phyloP scores from a whole-genome alignment of 2,329 filamentous ascomycete species.

The Xylariaceae sp. region DNA sequence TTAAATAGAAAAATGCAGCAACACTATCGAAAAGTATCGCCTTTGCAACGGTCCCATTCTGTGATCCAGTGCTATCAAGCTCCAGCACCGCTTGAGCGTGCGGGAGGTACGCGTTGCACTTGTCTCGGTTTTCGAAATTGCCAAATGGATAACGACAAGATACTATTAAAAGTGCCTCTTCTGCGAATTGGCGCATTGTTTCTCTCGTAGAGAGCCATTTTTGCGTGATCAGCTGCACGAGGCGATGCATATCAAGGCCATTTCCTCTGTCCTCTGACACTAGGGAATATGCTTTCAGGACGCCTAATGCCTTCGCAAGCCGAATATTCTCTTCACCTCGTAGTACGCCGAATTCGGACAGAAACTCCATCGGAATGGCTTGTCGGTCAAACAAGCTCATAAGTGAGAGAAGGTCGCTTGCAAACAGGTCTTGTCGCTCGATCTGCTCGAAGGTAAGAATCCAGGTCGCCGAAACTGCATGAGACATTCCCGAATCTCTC shows the following conservation, averaged over 20 bases:
- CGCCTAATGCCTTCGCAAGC: background rate
- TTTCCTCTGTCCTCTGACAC: constrained; percentile 19
- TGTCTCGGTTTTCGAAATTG: constrained; percentile 14
- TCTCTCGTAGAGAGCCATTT: constrained; percentile 37
- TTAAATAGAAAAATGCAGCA: background rate
- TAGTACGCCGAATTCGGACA: constrained; percentile 23
- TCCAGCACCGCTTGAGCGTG: constrained; percentile 34
- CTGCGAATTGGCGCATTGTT: constrained; percentile 16
- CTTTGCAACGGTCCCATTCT: constrained; percentile 16
- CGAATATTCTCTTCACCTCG: constrained; percentile 25
- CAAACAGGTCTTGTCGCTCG: constrained; percentile 31
- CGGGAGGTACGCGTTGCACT: constrained; percentile 33
- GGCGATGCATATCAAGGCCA: constrained; percentile 41
- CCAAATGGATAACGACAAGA: constrained; percentile 31
- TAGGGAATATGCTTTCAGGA: constrained; percentile 5
- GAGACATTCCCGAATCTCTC: constrained; percentile 36
- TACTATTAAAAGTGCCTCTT: constrained; percentile 32
- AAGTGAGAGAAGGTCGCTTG: constrained; percentile 41
- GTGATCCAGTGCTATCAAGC: constrained; percentile 9
- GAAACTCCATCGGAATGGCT: constrained; percentile 36
- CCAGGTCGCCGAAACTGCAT: constrained; percentile 42
- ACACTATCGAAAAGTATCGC: background rate
- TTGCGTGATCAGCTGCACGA: constrained; percentile 43
- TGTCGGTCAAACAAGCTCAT: constrained; percentile 43
- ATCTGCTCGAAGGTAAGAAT: constrained; percentile 45